phyloP scores from a whole-genome alignment of 495 filamentous ascomycete genomes.

The Aspergillus sparsus region DNA sequence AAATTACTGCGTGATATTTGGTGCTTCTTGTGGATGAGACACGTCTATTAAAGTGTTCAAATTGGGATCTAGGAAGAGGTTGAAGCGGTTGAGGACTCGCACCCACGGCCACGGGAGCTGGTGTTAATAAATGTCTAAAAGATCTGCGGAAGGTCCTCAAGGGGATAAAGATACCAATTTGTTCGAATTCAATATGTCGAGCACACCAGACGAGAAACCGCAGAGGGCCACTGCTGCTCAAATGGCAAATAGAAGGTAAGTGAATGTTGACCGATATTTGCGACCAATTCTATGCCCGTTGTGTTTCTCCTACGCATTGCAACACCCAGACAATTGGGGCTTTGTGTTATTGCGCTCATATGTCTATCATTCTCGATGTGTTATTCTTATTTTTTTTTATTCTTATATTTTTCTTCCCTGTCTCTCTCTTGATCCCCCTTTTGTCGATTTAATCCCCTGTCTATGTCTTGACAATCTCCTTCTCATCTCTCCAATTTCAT shows the following conservation, averaged over 20 bases:
- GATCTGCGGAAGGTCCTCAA: conserved; percentile 39
- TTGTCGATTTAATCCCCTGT: neutral
- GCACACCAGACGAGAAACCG: conserved; percentile 49
- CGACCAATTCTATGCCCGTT: conserved; percentile 11
- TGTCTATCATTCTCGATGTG: conserved; percentile 12
- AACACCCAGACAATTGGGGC: neutral
- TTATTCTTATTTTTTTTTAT: neutral
- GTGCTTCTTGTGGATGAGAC: conserved; percentile 20
- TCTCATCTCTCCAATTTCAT: too few relatives aligned
- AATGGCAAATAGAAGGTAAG: conserved; percentile 55
- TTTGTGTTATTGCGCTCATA: neutral
- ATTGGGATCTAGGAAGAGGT: conserved; percentile 20
- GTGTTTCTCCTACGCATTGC: conserved; percentile 2
- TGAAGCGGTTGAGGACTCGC: conserved; percentile 11
- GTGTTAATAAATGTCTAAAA: conserved; percentile 40
- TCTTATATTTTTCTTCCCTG: conserved; percentile 9
- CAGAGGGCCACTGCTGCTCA: conserved; percentile 54
- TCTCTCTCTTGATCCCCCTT: neutral
- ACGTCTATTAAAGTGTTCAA: conserved; percentile 9
- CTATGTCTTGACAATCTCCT: conserved; percentile 5
- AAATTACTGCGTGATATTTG: neutral
- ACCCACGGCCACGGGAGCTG: conserved; percentile 9
- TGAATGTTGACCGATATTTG: conserved; percentile 32
- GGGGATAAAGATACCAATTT: conserved; percentile 34
- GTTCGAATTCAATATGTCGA: conserved; percentile 40